Percentiles rank a stretch among this genome's conserved stretches.
Conservation (phyloP, 768 basidiomycete genomes). For the Hydnum rufescens region DNA sequence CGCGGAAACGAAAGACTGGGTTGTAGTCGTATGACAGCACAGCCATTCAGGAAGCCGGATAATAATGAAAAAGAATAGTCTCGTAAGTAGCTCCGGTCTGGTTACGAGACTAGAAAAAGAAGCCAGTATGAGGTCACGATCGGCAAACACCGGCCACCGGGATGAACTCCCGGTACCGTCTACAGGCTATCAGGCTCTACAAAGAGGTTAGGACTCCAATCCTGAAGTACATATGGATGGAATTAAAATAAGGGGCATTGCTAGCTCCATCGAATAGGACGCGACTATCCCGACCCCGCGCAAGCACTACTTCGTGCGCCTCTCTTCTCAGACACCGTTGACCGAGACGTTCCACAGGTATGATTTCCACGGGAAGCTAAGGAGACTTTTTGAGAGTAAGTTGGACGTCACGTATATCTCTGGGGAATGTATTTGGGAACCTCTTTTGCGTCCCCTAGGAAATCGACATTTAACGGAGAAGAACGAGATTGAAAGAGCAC, state of each 20-base stretch:
- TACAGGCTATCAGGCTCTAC: conserved; percentile 52
- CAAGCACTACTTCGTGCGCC: conserved; percentile 26
- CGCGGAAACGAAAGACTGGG: too few relatives aligned
- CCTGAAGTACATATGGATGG: too few relatives aligned
- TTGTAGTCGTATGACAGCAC: too few relatives aligned
- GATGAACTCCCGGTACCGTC: conserved; percentile 14
- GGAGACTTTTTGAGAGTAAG: conserved; percentile 56
- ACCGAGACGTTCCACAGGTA: conserved; percentile 33
- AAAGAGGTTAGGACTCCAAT: conserved; percentile 30
- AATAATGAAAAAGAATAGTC: too few relatives aligned
- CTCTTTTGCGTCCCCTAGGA: neutral
- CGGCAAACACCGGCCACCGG: too few relatives aligned
- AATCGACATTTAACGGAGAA: neutral
- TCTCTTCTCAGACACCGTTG: too few relatives aligned
- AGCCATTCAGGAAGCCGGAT: too few relatives aligned
- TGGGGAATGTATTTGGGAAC: neutral
- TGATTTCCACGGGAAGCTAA: conserved; percentile 53
- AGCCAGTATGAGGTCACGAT: too few relatives aligned
- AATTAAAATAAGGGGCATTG: neutral
- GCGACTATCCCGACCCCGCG: conserved; percentile 70
- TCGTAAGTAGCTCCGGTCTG: too few relatives aligned
- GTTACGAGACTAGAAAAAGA: too few relatives aligned
- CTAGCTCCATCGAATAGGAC: conserved; percentile 46
- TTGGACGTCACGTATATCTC: neutral
- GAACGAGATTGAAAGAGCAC: conserved; percentile 53